phyloP scores from a whole-genome alignment of 345 rosid genomes.

The Melaleuca quinquenervia region DNA sequence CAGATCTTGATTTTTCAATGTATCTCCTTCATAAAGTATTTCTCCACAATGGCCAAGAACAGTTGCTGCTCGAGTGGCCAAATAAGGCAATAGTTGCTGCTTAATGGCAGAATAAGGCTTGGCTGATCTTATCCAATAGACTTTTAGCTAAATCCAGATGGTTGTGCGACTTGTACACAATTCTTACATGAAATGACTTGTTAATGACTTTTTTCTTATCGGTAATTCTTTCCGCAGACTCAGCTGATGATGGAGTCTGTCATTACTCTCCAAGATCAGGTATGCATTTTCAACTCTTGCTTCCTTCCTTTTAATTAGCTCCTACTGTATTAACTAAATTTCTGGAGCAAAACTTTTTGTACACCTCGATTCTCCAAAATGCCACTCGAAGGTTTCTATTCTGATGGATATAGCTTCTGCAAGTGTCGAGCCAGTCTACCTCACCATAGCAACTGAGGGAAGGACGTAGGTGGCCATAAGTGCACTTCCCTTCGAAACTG shows the following conservation, averaged over 20 bases:
- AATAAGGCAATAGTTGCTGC: neutral
- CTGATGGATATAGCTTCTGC: neutral
- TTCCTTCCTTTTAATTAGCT: neutral
- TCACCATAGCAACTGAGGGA: neutral
- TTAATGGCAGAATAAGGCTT: neutral
- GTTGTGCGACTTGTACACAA: neutral
- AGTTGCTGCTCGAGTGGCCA: neutral
- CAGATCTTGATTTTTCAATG: neutral
- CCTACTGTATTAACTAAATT: neutral
- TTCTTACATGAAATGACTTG: neutral
- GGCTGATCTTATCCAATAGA: neutral
- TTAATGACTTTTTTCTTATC: neutral
- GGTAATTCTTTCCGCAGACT: slow-evolving; percentile 9
- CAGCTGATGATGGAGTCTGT: slow-evolving; percentile 17
- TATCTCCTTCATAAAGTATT: neutral
- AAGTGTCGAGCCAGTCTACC: neutral
- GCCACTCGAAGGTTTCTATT: neutral
- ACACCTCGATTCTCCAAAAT: neutral
- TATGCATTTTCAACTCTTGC: neutral
- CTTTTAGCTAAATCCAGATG: neutral
- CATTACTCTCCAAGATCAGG: slow-evolving; percentile 30
- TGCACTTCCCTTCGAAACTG: neutral
- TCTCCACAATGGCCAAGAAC: neutral
- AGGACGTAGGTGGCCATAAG: neutral
- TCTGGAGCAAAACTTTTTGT: neutral